Evolutionary conservation across 148 eudicot species (phyloP).

Genomic region (Chenopodium berlandieri): DNA sequence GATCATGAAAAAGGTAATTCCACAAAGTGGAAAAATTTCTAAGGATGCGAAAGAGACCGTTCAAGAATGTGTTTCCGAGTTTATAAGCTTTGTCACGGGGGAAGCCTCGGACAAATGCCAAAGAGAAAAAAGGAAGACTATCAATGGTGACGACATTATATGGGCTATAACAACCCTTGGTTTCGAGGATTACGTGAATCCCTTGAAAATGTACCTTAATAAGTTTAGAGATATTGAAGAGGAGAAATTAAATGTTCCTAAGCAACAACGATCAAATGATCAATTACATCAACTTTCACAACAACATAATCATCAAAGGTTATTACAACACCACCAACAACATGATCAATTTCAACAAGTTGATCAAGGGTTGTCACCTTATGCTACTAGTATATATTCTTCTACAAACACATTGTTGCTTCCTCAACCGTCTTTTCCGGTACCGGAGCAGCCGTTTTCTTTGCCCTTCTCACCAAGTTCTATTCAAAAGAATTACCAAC

Average conservation of each 20-base stretch:
- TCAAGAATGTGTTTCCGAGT: conserved; percentile 79
- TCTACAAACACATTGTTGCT: conserved; percentile 32
- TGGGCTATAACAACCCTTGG: conserved; percentile 76
- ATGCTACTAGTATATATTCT: conserved; percentile 41
- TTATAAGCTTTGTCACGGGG: conserved; percentile 72
- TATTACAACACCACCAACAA: conserved; percentile 19
- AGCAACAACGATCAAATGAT: conserved; percentile 35
- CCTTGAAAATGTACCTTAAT: conserved; percentile 51
- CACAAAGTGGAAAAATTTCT: conserved; percentile 55
- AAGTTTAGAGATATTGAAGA: conserved; percentile 65
- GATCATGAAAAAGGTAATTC: conserved; percentile 74
- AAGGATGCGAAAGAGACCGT: conserved; percentile 80
- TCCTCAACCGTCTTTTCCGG: conserved; percentile 35
- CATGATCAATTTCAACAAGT: conserved; percentile 36
- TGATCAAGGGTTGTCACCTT: conserved; percentile 35
- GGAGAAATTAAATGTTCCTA: conserved; percentile 60
- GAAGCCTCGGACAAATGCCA: conserved; percentile 81
- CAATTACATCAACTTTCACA: conserved; percentile 21
- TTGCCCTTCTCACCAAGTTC: conserved; percentile 42
- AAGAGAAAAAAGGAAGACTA: conserved; percentile 73
- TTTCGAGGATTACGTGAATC: conserved; percentile 64
- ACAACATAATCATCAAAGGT: conserved; percentile 29
- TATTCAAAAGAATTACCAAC: conserved; percentile 35
- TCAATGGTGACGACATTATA: conserved; percentile 67
- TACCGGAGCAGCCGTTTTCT: conserved; percentile 39